A percentile compares a stretch with the other conserved stretches of the same genome.
Conservation (phyloP, 306 rosid species). For the Cicer arietinum region DNA sequence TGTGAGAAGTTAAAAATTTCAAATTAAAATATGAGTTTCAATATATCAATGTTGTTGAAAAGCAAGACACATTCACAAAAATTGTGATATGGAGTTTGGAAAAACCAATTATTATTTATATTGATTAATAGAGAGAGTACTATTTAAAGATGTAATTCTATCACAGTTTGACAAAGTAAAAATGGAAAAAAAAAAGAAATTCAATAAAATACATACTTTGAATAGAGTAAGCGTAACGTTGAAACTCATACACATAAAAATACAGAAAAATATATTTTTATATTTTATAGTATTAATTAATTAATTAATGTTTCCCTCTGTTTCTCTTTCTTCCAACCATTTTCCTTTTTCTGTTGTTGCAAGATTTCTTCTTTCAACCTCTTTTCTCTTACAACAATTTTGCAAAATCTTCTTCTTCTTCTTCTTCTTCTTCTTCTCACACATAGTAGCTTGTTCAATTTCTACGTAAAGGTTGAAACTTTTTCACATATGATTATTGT, state of each 20-base stretch:
- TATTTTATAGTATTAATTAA: background rate
- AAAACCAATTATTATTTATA: too few species aligned
- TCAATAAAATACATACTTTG: too few species aligned
- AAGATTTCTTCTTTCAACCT: slow-evolving; percentile 31
- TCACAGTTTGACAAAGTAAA: too few species aligned
- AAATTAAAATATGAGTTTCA: too few species aligned
- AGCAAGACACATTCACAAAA: too few species aligned
- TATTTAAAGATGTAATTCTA: too few species aligned
- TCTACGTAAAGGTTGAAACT: slow-evolving; percentile 30
- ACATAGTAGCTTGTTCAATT: slow-evolving; percentile 6
- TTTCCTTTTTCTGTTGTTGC: slow-evolving; percentile 29
- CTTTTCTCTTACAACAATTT: slow-evolving; percentile 5
- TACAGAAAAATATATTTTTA: background rate
- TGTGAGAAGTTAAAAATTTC: too few species aligned
- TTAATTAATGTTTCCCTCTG: slow-evolving; percentile 38
- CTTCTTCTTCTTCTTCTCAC: background rate
- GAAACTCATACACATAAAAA: slow-evolving; percentile 29
- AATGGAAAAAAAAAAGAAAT: too few species aligned
- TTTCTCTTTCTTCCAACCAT: slow-evolving; percentile 35
- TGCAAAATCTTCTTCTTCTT: background rate
- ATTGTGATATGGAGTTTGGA: too few species aligned
- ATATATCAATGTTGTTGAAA: too few species aligned
- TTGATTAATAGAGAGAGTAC: too few species aligned
- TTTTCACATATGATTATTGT: slow-evolving; percentile 11
- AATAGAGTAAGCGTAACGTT: slow-evolving; percentile 1